Evolutionary conservation across 345 rosid species (phyloP), one percentile per base, ranked within the genome.

Genomic region (Gossypium stocksii): DNA sequence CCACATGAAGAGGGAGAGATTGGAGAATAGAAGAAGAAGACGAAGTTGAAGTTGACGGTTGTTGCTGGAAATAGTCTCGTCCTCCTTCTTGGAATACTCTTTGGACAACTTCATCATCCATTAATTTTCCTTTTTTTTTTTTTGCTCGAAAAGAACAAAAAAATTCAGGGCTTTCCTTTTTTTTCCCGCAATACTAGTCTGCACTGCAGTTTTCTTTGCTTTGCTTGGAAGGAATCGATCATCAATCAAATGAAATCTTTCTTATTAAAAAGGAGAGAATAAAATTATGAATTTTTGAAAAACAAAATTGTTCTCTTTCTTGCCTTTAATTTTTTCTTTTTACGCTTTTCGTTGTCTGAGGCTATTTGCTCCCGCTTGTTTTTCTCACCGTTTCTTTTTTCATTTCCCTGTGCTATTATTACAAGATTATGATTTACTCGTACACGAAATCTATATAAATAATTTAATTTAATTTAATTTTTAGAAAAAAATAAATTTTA

Each of bases 91-190:
- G 94, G 79, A 95, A 88, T 51, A 93, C 94, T 78, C 98, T 89
- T 85, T 95, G 97, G 46, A 95, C 97, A 62, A 95, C 94, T 62
- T 89, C 99, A 78, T 95, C 91, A 53, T 95, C 98, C 99, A 93
- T 91, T 67, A 59, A 22, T 58, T 67, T 9, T 58, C n/a, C 34
- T 58, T 16, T 46, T 38, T 86, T 86, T 34, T 57, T 15, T 48
- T 49, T 27, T 17, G 11, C 15, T 19, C 23, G 20, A 56, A 27
- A 63, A 29, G 7, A 77, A 77, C 7, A 3, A 70, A 53, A 6
- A 70, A 53, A 34, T 8, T 66, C 19, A 22, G 12, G 19, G 2
- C 22, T 13, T 3, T 54, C 19, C 14, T 14, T 58, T 29, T 17
- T 3, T 44, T 17, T 9, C 4, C 38, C 8, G 48, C 27, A 49